Evolutionary conservation across 2,329 filamentous ascomycete genomes (phyloP), one percentile per base, ranked within the genome.

Genomic region (Neofusicoccum sp.): DNA sequence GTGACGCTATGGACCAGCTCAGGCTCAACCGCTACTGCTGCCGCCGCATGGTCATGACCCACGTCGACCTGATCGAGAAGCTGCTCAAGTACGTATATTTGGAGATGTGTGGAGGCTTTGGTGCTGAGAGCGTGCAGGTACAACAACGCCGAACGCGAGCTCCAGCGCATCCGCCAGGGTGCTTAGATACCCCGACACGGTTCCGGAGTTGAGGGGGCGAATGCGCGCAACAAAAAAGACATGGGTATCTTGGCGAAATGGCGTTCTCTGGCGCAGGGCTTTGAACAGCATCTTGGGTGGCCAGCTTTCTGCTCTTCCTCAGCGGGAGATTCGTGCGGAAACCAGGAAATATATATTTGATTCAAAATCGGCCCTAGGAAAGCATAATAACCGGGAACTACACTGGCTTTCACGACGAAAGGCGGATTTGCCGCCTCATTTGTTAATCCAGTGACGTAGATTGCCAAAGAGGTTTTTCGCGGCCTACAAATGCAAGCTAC

Each of bases 11-110:
- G 89, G 93, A 98, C 77, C 85, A 92, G 73, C 87, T 99, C 58
- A 92, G 92, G 61, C 89, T 96, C 72, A 93, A 91, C 78, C 87
- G 95, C 69, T 99, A 99, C 82, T 99, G 95, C 85, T 99, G 95
- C 81, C 90, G 95, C 69, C 89, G 95, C 72, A 99, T 99, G 95
- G 87, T 99, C 77, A 97, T 99, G 90, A 99, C 95, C 63, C 95
- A 99, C 78, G 95, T 99, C 70, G 95, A 99, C 76, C 83, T 99
- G 64, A 97, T 99, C 69, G 95, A 99, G 83, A 99, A 99, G 80
- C 86, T 99, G 54, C 86, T 99, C 65, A 76, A 76, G 71, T 76
- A 74, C 65, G 71, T 70, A 20, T 6, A n/a, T 3, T 16, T 24
- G 8, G 6, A 6, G n/a, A 6, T 7, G 9, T 12, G 34, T 4